Base-by-base conservation (phyloP, 1,284 basidiomycete genomes). In the Cystobasidium pallidum region DNA sequence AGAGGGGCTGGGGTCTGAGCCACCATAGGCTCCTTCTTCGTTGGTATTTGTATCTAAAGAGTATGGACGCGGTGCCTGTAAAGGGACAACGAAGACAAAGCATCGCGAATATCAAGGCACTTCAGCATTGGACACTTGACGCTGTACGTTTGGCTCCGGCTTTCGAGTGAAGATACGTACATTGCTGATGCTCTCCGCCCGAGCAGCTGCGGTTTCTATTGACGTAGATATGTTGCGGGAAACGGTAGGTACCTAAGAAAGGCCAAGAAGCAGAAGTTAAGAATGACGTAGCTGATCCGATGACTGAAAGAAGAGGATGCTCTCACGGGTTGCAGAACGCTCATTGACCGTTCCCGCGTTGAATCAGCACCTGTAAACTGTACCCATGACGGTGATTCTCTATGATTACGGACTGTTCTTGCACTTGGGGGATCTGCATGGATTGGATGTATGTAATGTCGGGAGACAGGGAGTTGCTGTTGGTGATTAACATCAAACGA, bases 1-100 rank as follows among this genome's bases (percentile, higher is more conserved):
- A 36, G 39, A 45, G 8, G 62, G 62, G 24, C 62, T 64, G n/a
- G 62, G 62, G 21, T 64, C 47, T 6, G 62, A 64, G 3, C 62
- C 62, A 2, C 45, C 62, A 39, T 51, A 49, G 45, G 45, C 39
- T 17, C 47, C 62, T 51, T 64, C 62, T 49, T 51, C 47, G 45
- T 43, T 43, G 15, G 39, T 26, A 17, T 7, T 19, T 30, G 62
- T 64, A 41, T 64, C 62, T 32, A 64, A 41, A 1, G 43, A 19
- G 1, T 43, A 34, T 32, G 26, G 62, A 2, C 51, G 62, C 19
- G 13, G 15, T 13, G 39, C 15, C 59, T 51, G 49, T 47, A n/a
- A 26, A 24, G 19, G 6, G 11, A 45, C 3, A 45, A 51, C 17
- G 49, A 24, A 51, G 8, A 47, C 6, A 21, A 47, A 47, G 45